These are phyloP conservation scores for Dillenia suffruticosa DNA, from an alignment of 164 flowering plant genomes.

Conservation along the genomic window DNA sequence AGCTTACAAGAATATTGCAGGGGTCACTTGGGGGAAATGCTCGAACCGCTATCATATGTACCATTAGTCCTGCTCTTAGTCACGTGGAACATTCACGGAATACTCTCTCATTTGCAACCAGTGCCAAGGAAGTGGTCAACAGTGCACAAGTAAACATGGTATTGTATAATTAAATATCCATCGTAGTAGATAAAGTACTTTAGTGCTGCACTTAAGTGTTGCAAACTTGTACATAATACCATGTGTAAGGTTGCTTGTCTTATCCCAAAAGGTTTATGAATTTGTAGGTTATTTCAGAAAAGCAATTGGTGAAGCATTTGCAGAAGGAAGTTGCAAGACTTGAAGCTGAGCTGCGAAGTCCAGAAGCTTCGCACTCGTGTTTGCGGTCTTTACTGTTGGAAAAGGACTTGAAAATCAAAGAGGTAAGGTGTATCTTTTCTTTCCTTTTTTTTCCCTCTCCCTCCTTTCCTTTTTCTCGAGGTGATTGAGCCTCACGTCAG, in stretches of 20 bases:
- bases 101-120: conserved; percentile 73
- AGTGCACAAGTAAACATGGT: conserved; percentile 81
- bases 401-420: conserved; percentile 61
- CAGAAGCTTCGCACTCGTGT: conserved; percentile 57
- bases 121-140: conserved; percentile 86
- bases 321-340: conserved; percentile 97
- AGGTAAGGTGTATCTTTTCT: conserved; percentile 33
- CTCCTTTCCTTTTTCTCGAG: background rate
- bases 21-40: conserved; percentile 89
- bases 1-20: conserved; percentile 80
- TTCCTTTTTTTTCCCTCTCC: background rate
- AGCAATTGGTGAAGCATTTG: conserved; percentile 63
- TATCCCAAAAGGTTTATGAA: background rate
- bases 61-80: conserved; percentile 80
- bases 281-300: conserved; percentile 63
- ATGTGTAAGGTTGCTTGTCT: too few species aligned
- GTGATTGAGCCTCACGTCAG: too few species aligned
- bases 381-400: conserved; percentile 43
- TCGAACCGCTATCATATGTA: conserved; percentile 85
- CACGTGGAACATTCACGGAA: conserved; percentile 85
- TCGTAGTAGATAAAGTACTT: too few species aligned
- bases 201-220: too few species aligned
- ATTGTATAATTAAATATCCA: conserved; percentile 1
- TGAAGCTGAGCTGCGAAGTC: conserved; percentile 89
- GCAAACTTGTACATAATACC: too few species aligned